Base-by-base conservation (phyloP, 352 stramenopile species). In the Globisporangium megalacanthum region DNA sequence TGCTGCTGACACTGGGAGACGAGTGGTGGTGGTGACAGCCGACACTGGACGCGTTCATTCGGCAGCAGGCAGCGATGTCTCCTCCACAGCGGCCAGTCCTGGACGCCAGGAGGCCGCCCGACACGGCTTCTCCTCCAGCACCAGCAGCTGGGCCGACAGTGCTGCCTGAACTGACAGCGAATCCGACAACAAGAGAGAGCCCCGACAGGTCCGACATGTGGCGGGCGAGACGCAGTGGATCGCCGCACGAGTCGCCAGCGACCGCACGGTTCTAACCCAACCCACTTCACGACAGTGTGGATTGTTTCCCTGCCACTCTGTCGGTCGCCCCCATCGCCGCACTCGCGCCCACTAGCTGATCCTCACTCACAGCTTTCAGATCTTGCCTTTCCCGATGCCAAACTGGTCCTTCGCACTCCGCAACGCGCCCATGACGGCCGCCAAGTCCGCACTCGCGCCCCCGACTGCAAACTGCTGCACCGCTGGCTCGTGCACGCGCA, bases 391-490 rank as follows among this genome's bases (percentile, higher is more conserved):
- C 25, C 75, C 78, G n/a, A 86, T 64, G 15, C 64, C 66, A 41
- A 89, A 86, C 11, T 52, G 69, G 61, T 94, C 79, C 53, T 94
- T 94, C 45, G 65, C 63, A 22, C 66, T 52, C 45, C 83, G 76
- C 49, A 92, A 53, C 2, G 68, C 25, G 7, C 66, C 57, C 79
- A 92, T 89, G 37, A 92, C 83, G 3, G 70, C 62, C 6, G 83
- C 68, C 0, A 71, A 65, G 22, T 90, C 78, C 19, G 65, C 60
- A 4, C 15, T 35, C 13, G 15, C 37, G 0, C 58, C 61, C 1
- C 58, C 72, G 5, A 66, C 59, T 0, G 76, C 75, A 58, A 88
- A 89, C 51, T 61, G 62, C 55, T 86, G 79, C 48, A 94, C 78
- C 6, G 54, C 62, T 6, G 49, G 45, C 49, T 82, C 47, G 35